These are phyloP conservation scores for Solanum tarijense DNA, from an alignment of 257 asterid genomes.

Conservation along the genomic window DNA sequence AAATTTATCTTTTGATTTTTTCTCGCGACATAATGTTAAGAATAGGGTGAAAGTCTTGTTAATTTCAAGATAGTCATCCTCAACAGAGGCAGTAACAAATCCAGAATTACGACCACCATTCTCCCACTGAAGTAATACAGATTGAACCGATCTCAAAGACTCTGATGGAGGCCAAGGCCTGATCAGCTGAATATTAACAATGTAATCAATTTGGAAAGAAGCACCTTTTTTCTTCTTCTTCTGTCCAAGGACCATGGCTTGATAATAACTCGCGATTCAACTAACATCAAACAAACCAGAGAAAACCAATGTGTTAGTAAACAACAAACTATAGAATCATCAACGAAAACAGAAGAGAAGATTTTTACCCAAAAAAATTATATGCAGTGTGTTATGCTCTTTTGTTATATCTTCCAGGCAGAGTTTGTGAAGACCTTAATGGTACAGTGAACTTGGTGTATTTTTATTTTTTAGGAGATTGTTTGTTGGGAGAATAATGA, in stretches of 20 bases:
- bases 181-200: conserved; percentile 43
- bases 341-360: background rate
- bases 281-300: background rate
- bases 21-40: conserved; percentile 33
- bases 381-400: background rate
- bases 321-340: background rate
- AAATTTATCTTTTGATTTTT: conserved; percentile 34
- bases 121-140: conserved; percentile 78
- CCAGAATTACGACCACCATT: conserved; percentile 53
- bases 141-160: conserved; percentile 51
- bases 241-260: conserved; percentile 78
- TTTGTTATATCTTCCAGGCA: background rate
- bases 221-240: conserved; percentile 48
- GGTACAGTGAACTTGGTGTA: background rate
- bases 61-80: conserved; percentile 43
- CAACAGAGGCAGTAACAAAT: conserved; percentile 47
- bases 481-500: background rate
- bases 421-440: background rate
- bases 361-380: background rate
- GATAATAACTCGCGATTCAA: background rate
- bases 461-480: background rate
- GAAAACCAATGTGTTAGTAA: background rate
- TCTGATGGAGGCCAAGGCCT: conserved; percentile 90
- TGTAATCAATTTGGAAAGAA: conserved; percentile 37
- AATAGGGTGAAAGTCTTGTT: conserved; percentile 57